A percentile compares a stretch with the other conserved stretches of the same genome.
Conservation (phyloP, 2,329 filamentous ascomycete species). For the Microdochium trichocladiopsis region DNA sequence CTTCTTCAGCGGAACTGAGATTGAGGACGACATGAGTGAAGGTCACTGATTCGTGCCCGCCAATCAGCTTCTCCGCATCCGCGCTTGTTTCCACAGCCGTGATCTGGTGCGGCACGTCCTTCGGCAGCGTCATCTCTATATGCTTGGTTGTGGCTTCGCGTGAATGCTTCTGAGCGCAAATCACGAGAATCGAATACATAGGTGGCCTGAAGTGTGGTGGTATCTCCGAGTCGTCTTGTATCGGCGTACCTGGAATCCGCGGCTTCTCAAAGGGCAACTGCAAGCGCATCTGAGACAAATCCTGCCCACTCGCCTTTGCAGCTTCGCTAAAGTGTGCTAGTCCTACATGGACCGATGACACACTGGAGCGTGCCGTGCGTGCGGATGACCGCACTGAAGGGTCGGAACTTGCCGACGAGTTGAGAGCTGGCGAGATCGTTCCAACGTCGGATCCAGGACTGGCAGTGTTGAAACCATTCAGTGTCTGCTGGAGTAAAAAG, state of each 20-base stretch:
- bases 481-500: slow-evolving; percentile 18
- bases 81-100: slow-evolving; percentile 63
- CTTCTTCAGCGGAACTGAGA: slow-evolving; percentile 66
- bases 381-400: slow-evolving; percentile 58
- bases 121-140: slow-evolving; percentile 86
- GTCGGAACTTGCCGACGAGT: slow-evolving; percentile 63
- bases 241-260: slow-evolving; percentile 23
- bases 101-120: slow-evolving; percentile 77
- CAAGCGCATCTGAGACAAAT: slow-evolving; percentile 58
- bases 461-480: slow-evolving; percentile 12
- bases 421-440: slow-evolving; percentile 34
- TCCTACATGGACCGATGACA: slow-evolving; percentile 58
- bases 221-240: slow-evolving; percentile 20
- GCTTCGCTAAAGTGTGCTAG: slow-evolving; percentile 54
- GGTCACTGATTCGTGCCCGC: slow-evolving; percentile 59
- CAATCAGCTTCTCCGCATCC: slow-evolving; percentile 66
- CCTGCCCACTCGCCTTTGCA: slow-evolving; percentile 56
- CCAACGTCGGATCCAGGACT: slow-evolving; percentile 31
- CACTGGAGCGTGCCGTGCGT: slow-evolving; percentile 59
- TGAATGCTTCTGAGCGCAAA: slow-evolving; percentile 81
- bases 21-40: slow-evolving; percentile 92
- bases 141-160: slow-evolving; percentile 84
- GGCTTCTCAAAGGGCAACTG: slow-evolving; percentile 46
- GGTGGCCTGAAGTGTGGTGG: slow-evolving; percentile 46
- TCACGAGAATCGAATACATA: slow-evolving; percentile 83